Evolutionary conservation across 495 filamentous ascomycete species (phyloP).

Genomic region (Xylaria longipes): DNA sequence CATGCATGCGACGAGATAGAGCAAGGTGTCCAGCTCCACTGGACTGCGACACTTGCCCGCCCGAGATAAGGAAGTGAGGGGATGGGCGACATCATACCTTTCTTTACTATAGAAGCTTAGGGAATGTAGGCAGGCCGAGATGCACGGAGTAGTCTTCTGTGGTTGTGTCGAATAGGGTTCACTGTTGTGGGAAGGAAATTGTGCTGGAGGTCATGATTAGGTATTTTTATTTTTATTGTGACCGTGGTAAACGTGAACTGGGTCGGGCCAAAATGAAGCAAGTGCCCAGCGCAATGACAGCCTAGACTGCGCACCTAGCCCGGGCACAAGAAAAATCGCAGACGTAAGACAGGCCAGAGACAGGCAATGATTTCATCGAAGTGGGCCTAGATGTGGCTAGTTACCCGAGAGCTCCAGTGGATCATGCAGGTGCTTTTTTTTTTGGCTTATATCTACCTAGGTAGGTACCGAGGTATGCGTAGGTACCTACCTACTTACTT

Average conservation of each 20-base stretch:
- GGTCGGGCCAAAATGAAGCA: conserved; percentile 15
- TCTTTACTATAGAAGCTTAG: not conserved
- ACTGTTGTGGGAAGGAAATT: conserved; percentile 1
- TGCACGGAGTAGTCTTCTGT: not conserved
- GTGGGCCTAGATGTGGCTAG: conserved; percentile 12
- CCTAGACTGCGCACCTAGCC: conserved; percentile 16
- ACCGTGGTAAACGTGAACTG: conserved; percentile 6
- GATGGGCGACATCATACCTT: not conserved
- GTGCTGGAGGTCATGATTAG: not conserved
- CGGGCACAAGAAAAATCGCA: conserved; percentile 1
- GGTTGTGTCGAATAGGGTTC: conserved; percentile 9
- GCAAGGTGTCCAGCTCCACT: not conserved
- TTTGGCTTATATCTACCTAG: too few relatives aligned
- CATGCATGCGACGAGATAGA: conserved; percentile 12
- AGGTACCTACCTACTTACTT: not conserved
- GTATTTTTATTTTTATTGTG: conserved; percentile 22
- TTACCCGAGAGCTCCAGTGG: not conserved
- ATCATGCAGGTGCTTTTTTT: not conserved
- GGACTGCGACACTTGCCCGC: not conserved
- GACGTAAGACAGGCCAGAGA: not conserved
- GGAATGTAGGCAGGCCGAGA: not conserved
- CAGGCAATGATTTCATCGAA: conserved; percentile 22
- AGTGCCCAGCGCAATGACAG: conserved; percentile 15
- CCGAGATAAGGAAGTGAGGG: conserved; percentile 4
- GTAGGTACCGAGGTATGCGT: too few relatives aligned